phyloP scores from a whole-genome alignment of 164 flowering plant genomes.

The Piper betle region DNA sequence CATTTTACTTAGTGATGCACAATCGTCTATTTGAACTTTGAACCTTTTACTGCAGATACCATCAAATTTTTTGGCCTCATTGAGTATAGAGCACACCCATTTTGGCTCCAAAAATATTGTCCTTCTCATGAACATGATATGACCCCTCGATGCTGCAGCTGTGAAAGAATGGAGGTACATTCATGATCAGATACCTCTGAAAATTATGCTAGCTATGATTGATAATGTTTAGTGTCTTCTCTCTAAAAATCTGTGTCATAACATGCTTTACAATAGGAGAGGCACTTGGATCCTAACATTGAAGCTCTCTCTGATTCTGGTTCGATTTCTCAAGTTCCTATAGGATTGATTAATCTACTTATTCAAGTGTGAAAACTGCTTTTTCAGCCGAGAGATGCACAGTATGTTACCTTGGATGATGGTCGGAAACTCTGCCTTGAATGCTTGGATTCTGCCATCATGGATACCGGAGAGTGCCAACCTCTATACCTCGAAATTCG shows the following conservation, averaged over 20 bases:
- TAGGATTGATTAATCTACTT: background rate
- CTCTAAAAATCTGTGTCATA: too few species aligned
- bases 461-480: conserved; percentile 33
- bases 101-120: conserved; percentile 85
- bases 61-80: conserved; percentile 79
- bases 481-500: conserved; percentile 61
- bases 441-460: conserved; percentile 55
- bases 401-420: conserved; percentile 52
- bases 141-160: conserved; percentile 90
- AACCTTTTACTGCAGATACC: conserved; percentile 49
- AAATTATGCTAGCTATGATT: background rate
- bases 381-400: conserved; percentile 47
- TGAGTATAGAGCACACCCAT: conserved; percentile 90
- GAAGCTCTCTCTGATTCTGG: too few species aligned
- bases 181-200: background rate
- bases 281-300: too few species aligned
- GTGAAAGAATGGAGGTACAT: conserved; percentile 92
- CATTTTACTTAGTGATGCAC: background rate
- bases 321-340: background rate
- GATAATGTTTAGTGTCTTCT: too few species aligned
- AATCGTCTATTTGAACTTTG: background rate
- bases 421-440: conserved; percentile 85
- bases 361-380: background rate
- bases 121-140: conserved; percentile 79
- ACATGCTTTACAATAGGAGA: too few species aligned